Percentiles rank a stretch among this genome's conserved stretches.
These are phyloP conservation scores for Metschnikowia lachancei DNA, from an alignment of 805 yeast genomes.

Conservation along the genomic window DNA sequence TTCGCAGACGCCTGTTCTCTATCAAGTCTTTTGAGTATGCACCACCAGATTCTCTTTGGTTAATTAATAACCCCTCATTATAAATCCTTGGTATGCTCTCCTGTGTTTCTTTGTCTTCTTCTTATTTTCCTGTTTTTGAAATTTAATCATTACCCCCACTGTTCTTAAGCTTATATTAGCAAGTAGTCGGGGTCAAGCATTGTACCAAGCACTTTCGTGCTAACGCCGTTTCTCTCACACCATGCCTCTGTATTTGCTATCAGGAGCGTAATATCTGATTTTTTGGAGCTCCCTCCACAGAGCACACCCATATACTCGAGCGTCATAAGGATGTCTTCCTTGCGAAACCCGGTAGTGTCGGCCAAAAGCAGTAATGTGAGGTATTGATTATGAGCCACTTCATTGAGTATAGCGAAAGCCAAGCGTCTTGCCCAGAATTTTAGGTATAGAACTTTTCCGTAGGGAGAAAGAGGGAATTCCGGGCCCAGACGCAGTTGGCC, in stretches of 20 bases:
- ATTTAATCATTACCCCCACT: too few species aligned
- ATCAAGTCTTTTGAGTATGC: too few species aligned
- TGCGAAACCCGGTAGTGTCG: slow-evolving; percentile 58
- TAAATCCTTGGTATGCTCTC: too few species aligned
- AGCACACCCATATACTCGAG: slow-evolving; percentile 51
- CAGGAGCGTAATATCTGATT: background rate
- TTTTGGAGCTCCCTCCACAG: background rate
- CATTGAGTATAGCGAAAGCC: slow-evolving; percentile 22
- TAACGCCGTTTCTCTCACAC: slow-evolving; percentile 28
- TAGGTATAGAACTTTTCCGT: slow-evolving; percentile 71
- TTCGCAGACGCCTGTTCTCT: background rate
- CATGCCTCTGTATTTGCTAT: slow-evolving; percentile 22
- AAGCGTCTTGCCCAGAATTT: slow-evolving; percentile 66
- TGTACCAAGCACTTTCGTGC: slow-evolving; percentile 24
- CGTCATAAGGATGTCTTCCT: slow-evolving; percentile 58
- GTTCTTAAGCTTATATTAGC: slow-evolving; percentile 19
- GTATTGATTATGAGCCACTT: slow-evolving; percentile 3
- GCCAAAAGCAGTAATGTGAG: slow-evolving; percentile 52
- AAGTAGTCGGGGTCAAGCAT: slow-evolving; percentile 33
- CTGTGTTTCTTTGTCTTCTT: background rate
- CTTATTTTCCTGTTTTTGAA: background rate
- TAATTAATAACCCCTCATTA: too few species aligned
- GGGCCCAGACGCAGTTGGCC: slow-evolving; percentile 79
- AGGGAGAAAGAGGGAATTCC: slow-evolving; percentile 82
- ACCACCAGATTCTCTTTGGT: too few species aligned